These are phyloP conservation scores for Solanum gandarillasii DNA, from an alignment of 257 asterid genomes.

Conservation along the genomic window DNA sequence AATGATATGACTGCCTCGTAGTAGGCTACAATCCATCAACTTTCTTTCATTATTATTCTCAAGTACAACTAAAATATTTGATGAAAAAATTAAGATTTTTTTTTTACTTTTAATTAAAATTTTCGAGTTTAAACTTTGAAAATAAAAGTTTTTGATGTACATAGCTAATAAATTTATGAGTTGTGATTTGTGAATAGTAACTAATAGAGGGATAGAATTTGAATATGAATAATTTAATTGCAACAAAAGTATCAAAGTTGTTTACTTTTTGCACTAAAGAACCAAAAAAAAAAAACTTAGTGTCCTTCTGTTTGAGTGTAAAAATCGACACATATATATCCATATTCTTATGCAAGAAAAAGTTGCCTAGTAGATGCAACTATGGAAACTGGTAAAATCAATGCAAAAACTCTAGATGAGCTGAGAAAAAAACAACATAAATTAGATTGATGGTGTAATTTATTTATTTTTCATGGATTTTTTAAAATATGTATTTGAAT, in stretches of 20 bases:
- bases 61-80: not conserved
- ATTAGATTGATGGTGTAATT: not conserved
- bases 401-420: not conserved
- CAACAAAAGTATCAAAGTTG: not conserved
- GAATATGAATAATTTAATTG: not conserved
- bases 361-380: not conserved
- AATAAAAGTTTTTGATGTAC: accelerated
- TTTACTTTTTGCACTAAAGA: not conserved
- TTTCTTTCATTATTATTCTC: not conserved
- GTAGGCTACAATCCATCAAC: not conserved
- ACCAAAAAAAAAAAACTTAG: not conserved
- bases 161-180: not conserved
- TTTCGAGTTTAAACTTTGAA: not conserved
- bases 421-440: not conserved
- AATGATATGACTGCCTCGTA: slow-evolving; percentile 5
- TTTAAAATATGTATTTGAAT: no score
- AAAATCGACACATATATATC: not conserved
- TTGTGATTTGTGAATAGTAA: not conserved
- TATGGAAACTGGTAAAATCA: not conserved
- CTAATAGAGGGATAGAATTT: not conserved
- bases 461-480: not conserved
- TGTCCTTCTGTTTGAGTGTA: not conserved
- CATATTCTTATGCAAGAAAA: not conserved
- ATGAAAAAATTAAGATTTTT: not conserved
- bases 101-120: not conserved